phyloP scores from a whole-genome alignment of 1,139 yeast species.

The Protomyces macrosporus region DNA sequence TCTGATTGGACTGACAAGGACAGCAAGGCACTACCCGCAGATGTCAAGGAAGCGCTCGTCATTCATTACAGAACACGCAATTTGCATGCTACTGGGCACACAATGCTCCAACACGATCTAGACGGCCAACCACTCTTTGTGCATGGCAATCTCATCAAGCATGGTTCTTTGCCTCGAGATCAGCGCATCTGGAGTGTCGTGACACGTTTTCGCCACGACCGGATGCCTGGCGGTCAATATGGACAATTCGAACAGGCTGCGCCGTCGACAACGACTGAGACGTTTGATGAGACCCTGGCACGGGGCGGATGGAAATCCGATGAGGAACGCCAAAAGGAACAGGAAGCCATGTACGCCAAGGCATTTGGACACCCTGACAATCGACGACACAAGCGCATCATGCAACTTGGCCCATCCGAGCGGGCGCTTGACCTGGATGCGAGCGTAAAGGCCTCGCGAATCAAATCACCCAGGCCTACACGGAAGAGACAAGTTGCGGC shows the following conservation, averaged over 20 bases:
- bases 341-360: not conserved
- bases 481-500: too few species aligned
- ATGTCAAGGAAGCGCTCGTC: not conserved
- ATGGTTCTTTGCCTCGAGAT: slow-evolving; percentile 9
- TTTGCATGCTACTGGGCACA: slow-evolving; percentile 8
- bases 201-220: not conserved
- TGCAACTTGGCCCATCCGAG: not conserved
- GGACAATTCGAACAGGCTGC: not conserved
- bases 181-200: not conserved
- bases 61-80: not conserved
- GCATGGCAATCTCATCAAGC: slow-evolving; percentile 22
- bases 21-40: not conserved
- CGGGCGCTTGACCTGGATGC: not conserved
- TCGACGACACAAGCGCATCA: not conserved
- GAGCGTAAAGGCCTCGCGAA: not conserved
- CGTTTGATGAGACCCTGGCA: not conserved
- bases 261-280: not conserved
- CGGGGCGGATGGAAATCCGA: not conserved
- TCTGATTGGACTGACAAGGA: not conserved
- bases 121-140: slow-evolving; percentile 20
- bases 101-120: slow-evolving; percentile 20
- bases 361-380: not conserved
- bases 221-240: not conserved
- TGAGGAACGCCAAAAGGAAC: not conserved
- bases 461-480: too few species aligned